Percentiles rank a stretch among this genome's conserved stretches.
Conservation (phyloP, 176 grass and related monocot species). For the Eleusine coracana region DNA sequence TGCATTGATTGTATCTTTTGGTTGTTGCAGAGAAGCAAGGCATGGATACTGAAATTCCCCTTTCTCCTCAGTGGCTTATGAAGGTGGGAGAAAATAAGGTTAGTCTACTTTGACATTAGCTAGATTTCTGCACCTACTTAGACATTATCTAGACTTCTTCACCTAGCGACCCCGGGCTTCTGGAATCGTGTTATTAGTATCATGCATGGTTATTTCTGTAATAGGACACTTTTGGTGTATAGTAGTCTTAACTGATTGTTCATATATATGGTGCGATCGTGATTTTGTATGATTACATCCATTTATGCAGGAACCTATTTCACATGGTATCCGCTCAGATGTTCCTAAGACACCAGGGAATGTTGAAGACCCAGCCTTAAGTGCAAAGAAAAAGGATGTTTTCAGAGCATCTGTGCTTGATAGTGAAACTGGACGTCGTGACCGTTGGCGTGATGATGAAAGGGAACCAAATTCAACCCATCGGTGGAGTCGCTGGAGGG, state of each 20-base stretch:
- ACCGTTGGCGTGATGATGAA: constrained; percentile 97
- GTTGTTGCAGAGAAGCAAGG: constrained; percentile 64
- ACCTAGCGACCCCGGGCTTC: background rate
- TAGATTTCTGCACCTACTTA: constrained; percentile 8
- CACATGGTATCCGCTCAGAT: constrained; percentile 54
- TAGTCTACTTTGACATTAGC: constrained; percentile 23
- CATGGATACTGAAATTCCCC: constrained; percentile 76
- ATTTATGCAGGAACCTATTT: constrained; percentile 62
- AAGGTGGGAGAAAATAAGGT: constrained; percentile 69
- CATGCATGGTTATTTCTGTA: background rate
- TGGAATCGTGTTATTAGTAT: constrained; percentile 18
- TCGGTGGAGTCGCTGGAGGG: constrained; percentile 76
- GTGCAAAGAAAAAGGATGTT: constrained; percentile 59
- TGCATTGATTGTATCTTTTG: constrained; percentile 26
- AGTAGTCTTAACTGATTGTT: constrained; percentile 11
- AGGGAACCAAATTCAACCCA: constrained; percentile 78
- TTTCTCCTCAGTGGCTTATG: constrained; percentile 99
- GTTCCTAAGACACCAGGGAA: constrained; percentile 49
- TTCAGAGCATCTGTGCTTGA: constrained; percentile 78
- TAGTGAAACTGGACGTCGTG: constrained; percentile 60
- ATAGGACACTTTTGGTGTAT: background rate
- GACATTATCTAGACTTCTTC: constrained; percentile 29
- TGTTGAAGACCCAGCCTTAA: constrained; percentile 54
- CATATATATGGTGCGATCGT: background rate
- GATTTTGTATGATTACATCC: constrained; percentile 34